A percentile compares a stretch with the other conserved stretches of the same genome.
Evolutionary conservation across 805 yeast species (phyloP).

Genomic region (Saturnispora quitensis): DNA sequence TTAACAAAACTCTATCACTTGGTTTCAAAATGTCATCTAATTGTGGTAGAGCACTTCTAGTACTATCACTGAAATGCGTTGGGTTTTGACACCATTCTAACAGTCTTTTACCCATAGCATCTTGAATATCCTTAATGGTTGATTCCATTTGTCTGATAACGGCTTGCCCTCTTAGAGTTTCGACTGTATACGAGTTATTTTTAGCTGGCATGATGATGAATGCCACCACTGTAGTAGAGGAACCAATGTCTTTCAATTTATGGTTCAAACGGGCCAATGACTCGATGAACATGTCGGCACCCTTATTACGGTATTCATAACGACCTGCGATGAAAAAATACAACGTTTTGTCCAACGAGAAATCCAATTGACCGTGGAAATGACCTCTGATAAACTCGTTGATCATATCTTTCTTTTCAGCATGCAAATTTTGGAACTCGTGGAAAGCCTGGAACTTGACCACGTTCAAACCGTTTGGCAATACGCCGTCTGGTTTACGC

Average conservation of each 20-base stretch:
- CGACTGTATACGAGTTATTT: slow-evolving; percentile 90
- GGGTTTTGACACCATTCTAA: slow-evolving; percentile 71
- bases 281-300: slow-evolving; percentile 92
- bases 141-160: slow-evolving; percentile 85
- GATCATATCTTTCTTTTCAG: slow-evolving; percentile 80
- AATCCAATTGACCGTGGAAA: slow-evolving; percentile 93
- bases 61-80: slow-evolving; percentile 35
- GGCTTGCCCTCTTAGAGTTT: slow-evolving; percentile 93
- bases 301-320: slow-evolving; percentile 93
- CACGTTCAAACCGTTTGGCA: slow-evolving; percentile 94
- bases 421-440: slow-evolving; percentile 95
- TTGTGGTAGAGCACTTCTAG: slow-evolving; percentile 44
- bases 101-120: slow-evolving; percentile 74
- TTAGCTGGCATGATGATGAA: slow-evolving; percentile 97
- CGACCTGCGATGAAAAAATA: slow-evolving; percentile 97
- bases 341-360: slow-evolving; percentile 85
- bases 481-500: slow-evolving; percentile 94
- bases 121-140: slow-evolving; percentile 82
- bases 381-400: slow-evolving; percentile 95
- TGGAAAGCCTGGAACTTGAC: slow-evolving; percentile 96
- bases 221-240: slow-evolving; percentile 90
- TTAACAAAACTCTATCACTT: slow-evolving; percentile 79
- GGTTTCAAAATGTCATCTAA: slow-evolving; percentile 78
- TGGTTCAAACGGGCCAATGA: slow-evolving; percentile 87
- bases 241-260: slow-evolving; percentile 67